These are phyloP conservation scores for Arachnomyces sp. DNA, from an alignment of 2,329 filamentous ascomycete genomes.

Conservation along the genomic window DNA sequence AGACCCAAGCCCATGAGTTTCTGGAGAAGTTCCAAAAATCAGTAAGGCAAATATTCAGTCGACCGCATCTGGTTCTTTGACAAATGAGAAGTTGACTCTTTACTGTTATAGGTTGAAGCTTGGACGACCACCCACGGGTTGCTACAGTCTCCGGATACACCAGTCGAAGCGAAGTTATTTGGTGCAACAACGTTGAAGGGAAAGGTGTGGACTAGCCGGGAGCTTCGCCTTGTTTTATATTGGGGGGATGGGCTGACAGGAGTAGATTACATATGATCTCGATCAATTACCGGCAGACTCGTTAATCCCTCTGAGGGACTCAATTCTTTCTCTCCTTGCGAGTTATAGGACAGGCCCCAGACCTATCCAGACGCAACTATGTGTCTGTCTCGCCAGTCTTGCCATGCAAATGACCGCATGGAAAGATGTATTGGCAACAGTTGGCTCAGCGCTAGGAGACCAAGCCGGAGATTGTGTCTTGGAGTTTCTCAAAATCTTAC, in stretches of 20 bases:
- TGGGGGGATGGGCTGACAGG: constrained; percentile 18
- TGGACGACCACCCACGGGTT: constrained; percentile 86
- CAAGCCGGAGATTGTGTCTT: constrained; percentile 78
- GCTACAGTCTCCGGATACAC: constrained; percentile 66
- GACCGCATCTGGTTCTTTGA: background rate
- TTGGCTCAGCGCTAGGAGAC: constrained; percentile 64
- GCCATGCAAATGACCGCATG: constrained; percentile 94
- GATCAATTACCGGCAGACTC: constrained; percentile 74
- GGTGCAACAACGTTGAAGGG: constrained; percentile 95
- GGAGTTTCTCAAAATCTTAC: constrained; percentile 92
- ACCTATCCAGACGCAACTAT: constrained; percentile 79
- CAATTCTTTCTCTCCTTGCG: constrained; percentile 73
- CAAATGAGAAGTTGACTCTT: constrained; percentile 15
- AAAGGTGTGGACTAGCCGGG: constrained; percentile 60
- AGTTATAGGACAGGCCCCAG: constrained; percentile 75
- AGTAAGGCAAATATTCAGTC: constrained; percentile 47
- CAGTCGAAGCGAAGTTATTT: constrained; percentile 84
- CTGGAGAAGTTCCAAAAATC: constrained; percentile 97
- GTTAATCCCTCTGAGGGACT: constrained; percentile 69
- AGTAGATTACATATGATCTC: constrained; percentile 91
- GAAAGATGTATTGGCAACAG: constrained; percentile 82
- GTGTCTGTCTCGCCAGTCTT: constrained; percentile 86
- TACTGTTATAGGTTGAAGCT: constrained; percentile 66
- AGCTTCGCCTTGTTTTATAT: constrained; percentile 7
- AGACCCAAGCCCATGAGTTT: constrained; percentile 84